A percentile compares a stretch with the other conserved stretches of the same genome.
These are phyloP conservation scores for Pyrenopolyporus hunteri DNA, from an alignment of 495 filamentous ascomycete genomes.

Conservation along the genomic window DNA sequence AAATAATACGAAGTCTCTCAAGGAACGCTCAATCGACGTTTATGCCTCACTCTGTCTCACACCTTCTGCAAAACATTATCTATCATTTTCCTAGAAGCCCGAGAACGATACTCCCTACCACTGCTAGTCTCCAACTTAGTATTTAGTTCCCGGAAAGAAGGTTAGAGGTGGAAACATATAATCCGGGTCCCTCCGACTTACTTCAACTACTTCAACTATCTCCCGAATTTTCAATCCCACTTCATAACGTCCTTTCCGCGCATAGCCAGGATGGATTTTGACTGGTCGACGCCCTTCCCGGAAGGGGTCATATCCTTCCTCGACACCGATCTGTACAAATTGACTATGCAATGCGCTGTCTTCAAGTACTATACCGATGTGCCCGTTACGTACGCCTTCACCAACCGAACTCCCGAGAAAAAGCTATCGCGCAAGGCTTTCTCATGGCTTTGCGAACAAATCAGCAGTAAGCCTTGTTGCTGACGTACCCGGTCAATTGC, in stretches of 20 bases:
- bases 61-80: no score
- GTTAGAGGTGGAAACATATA: no score
- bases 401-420: conserved; percentile 93
- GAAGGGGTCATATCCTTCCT: conserved; percentile 87
- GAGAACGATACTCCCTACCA: no score
- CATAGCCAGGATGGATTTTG: conserved; percentile 55
- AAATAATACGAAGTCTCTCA: not conserved
- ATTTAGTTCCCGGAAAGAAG: no score
- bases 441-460: conserved; percentile 82
- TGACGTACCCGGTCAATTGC: conserved; percentile 1
- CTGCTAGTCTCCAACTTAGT: no score
- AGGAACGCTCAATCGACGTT: no score
- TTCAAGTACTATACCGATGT: conserved; percentile 87
- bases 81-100: no score
- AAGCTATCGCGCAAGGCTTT: conserved; percentile 83
- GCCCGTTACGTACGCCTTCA: conserved; percentile 88
- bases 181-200: no score
- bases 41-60: no score
- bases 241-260: not conserved
- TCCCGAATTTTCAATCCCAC: not conserved
- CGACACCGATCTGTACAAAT: conserved; percentile 96
- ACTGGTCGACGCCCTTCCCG: conserved; percentile 61
- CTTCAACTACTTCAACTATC: not conserved
- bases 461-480: conserved; percentile 64
- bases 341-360: conserved; percentile 98